A percentile compares a stretch with the other conserved stretches of the same genome.
These are phyloP conservation scores for Ceratocystis cubensis DNA, from an alignment of 2,329 filamentous ascomycete species.

Conservation along the genomic window DNA sequence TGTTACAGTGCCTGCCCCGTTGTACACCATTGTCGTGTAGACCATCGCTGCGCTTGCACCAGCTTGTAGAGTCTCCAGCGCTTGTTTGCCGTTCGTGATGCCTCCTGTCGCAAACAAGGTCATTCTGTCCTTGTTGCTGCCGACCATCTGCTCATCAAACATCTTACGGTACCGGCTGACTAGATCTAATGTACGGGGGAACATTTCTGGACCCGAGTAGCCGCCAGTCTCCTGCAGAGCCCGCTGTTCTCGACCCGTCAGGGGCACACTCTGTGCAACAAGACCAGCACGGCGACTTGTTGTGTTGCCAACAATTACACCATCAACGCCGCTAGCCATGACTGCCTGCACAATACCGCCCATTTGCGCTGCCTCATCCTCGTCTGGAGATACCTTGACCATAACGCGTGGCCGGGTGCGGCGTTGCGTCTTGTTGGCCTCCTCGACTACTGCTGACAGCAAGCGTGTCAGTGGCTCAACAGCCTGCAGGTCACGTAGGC, in stretches of 20 bases:
- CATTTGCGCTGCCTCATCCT: conserved; percentile 74
- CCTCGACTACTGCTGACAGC: conserved; percentile 67
- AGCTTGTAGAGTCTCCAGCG: conserved; percentile 67
- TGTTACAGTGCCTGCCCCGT: conserved; percentile 51
- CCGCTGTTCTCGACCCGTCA: conserved; percentile 53
- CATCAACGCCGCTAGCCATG: conserved; percentile 73
- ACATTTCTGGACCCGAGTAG: conserved; percentile 83
- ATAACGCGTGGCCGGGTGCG: conserved; percentile 64
- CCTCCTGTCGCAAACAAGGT: conserved; percentile 89
- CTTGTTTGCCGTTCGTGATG: conserved; percentile 79
- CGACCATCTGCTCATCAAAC: conserved; percentile 40
- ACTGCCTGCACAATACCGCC: conserved; percentile 80
- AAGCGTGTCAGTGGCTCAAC: conserved; percentile 71
- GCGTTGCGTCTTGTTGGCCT: conserved; percentile 56
- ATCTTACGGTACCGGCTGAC: conserved; percentile 66
- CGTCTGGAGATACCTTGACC: conserved; percentile 96
- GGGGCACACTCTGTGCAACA: conserved; percentile 50
- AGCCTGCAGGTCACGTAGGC: conserved; percentile 74
- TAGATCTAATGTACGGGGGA: conserved; percentile 62
- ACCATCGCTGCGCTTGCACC: conserved; percentile 86
- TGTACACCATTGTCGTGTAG: conserved; percentile 64
- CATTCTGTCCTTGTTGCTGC: conserved; percentile 42
- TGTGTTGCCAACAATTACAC: conserved; percentile 94
- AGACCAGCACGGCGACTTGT: conserved; percentile 64
- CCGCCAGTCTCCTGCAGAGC: conserved; percentile 69